phyloP scores from a whole-genome alignment of 2,329 filamentous ascomycete species.

The Colletotrichum liriopes region DNA sequence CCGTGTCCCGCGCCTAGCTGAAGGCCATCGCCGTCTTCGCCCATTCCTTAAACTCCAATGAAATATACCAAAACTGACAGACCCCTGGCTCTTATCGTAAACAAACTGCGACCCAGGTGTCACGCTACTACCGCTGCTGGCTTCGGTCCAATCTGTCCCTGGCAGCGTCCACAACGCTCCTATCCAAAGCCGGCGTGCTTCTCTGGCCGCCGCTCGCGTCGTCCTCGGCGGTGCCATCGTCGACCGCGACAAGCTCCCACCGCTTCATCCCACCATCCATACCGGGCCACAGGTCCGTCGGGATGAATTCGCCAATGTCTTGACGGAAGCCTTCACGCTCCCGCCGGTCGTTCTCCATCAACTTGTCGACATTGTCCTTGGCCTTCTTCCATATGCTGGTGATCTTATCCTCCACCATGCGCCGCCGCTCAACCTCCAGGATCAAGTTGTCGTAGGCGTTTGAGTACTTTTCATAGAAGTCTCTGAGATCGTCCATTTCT shows the following conservation, averaged over 20 bases:
- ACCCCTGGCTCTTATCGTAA: background rate
- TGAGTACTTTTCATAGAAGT: slow-evolving; percentile 91
- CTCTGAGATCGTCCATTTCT: slow-evolving; percentile 82
- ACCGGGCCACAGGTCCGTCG: slow-evolving; percentile 89
- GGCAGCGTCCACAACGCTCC: slow-evolving; percentile 50
- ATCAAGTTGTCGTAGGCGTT: slow-evolving; percentile 88
- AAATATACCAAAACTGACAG: background rate
- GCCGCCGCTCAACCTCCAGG: slow-evolving; percentile 85
- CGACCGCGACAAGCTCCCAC: slow-evolving; percentile 64
- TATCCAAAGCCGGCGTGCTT: slow-evolving; percentile 50
- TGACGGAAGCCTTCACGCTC: slow-evolving; percentile 85
- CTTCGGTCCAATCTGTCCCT: slow-evolving; percentile 44
- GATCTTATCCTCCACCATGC: slow-evolving; percentile 81
- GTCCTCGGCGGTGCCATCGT: slow-evolving; percentile 47
- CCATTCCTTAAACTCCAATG: background rate
- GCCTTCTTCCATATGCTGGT: slow-evolving; percentile 83
- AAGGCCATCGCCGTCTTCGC: slow-evolving; percentile 5
- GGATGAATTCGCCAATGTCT: slow-evolving; percentile 89
- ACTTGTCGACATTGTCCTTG: slow-evolving; percentile 80
- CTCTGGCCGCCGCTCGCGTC: slow-evolving; percentile 26
- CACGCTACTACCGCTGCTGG: slow-evolving; percentile 32
- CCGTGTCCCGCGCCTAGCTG: background rate
- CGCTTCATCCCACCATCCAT: slow-evolving; percentile 73
- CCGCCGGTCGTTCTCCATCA: slow-evolving; percentile 80
- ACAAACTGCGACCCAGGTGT: background rate